Conservation (phyloP, 768 basidiomycete genomes). For the Termitomyces eurrhizus region DNA sequence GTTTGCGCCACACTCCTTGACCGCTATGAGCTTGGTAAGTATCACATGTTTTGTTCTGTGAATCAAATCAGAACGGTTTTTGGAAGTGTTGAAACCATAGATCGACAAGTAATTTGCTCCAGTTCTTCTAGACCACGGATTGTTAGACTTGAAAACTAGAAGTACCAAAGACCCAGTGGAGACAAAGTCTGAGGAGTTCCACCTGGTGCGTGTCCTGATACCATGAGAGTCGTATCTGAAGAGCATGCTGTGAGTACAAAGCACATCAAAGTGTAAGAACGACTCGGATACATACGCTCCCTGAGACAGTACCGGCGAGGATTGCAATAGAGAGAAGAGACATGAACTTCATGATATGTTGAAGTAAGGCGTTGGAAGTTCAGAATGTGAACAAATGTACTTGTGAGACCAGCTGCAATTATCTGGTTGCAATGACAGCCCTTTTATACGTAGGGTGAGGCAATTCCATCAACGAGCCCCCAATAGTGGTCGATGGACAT, state of each 20-base stretch:
- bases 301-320: neutral
- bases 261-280: neutral
- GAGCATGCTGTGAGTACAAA: neutral
- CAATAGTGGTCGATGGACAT: neutral
- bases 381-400: neutral
- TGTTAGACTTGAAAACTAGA: neutral
- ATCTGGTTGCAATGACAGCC: neutral
- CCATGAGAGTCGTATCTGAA: neutral
- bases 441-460: neutral
- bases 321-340: neutral
- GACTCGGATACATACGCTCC: neutral
- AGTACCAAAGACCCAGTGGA: neutral
- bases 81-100: neutral
- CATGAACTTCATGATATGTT: neutral
- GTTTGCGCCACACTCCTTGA: neutral
- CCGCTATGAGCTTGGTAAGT: neutral
- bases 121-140: neutral
- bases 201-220: neutral
- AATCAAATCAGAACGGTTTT: neutral
- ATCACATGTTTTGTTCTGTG: neutral
- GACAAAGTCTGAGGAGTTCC: neutral
- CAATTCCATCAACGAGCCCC: neutral
- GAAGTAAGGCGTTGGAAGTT: neutral
- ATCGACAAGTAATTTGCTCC: neutral
- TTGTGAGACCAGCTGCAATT: neutral